A percentile compares a stretch with the other conserved stretches of the same genome.
Conservation (phyloP, 139 green algal species). For the Chlorokybus atmophyticus region DNA sequence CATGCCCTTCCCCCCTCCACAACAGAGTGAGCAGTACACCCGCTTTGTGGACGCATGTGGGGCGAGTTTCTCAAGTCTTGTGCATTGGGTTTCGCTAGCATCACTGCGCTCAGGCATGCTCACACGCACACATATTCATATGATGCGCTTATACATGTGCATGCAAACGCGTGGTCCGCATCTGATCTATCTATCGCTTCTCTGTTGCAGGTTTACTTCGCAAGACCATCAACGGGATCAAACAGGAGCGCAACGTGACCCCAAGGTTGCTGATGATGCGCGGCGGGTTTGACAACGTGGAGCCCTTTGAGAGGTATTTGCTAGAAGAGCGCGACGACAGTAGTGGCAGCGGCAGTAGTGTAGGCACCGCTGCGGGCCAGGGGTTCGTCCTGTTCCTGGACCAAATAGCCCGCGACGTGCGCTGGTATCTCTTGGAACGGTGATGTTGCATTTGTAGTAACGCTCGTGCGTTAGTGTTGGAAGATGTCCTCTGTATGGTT, state of each 20-base stretch:
- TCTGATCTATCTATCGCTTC: too few relatives aligned
- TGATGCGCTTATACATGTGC: too few relatives aligned
- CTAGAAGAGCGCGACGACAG: conserved; percentile 54
- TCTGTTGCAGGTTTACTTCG: conserved; percentile 35
- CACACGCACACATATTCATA: too few relatives aligned
- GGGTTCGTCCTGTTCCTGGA: conserved; percentile 26
- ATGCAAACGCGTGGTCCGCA: too few relatives aligned
- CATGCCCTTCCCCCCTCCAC: conserved; percentile 54
- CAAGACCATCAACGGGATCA: conserved; percentile 30
- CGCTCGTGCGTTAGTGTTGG: too few relatives aligned
- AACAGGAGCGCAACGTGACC: conserved; percentile 43
- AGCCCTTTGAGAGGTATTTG: conserved; percentile 47
- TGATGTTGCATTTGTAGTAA: too few relatives aligned
- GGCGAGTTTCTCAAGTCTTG: too few relatives aligned
- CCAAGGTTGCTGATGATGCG: conserved; percentile 47
- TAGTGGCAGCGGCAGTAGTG: neutral
- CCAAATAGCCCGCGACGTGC: conserved; percentile 9
- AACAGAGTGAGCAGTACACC: conserved; percentile 22
- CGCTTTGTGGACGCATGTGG: neutral
- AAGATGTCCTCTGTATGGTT: too few relatives aligned
- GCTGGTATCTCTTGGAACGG: too few relatives aligned
- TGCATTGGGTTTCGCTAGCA: too few relatives aligned
- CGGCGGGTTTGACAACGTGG: conserved; percentile 37
- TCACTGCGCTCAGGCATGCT: too few relatives aligned
- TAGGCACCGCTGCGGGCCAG: neutral